Evolutionary conservation across 305 asterid species (phyloP), one percentile per base, ranked within the genome.

Genomic region (Striga hermonthica): DNA sequence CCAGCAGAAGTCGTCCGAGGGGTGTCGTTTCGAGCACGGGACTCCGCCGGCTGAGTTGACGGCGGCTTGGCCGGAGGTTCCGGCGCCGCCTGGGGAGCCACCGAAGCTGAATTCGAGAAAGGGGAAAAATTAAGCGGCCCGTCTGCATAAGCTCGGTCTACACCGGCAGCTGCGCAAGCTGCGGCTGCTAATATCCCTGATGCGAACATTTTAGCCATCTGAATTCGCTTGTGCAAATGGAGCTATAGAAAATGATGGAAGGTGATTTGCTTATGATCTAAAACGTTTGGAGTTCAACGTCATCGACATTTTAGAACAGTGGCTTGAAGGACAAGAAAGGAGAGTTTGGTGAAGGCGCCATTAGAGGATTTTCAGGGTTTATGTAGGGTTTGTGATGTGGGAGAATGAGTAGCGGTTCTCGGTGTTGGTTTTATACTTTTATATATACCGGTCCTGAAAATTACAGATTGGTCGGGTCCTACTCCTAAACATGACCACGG

Each of bases 1-100:
- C 97, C 98, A 64, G 95, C 83, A 5, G 98, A 70, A n/a, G 96
- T 82, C 38, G 96, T 93, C 79, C 95, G 79, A 9, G 98, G 92
- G 15, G 82, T 84, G 53, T 86, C 86, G 72, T 93, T 93, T 13
- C 94, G 90, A 75, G 71, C 72, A 65, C 76, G 79, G 0, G 67
- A 72, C 13, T 77, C 74, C 28, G 78, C 65, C 41, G 89, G 72
- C 53, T 74, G 77, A 53, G 59, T 37, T 22, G 59, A 12, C 3
- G 83, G 72, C 45, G 74, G 73, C 68, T 60, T 82, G 40, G 72
- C 66, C 68, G 82, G 74, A 58, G 31, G 31, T 22, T 63, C 80
- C 15, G 85, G 64, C 53, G 82, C 64, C 49, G 75, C 43, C 66
- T 78, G 66, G 62, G 68, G 78, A 58, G 74, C 55, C 1, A 80